Base-by-base conservation (phyloP, 2,329 filamentous ascomycete species). In the Bipolaris victoriae region DNA sequence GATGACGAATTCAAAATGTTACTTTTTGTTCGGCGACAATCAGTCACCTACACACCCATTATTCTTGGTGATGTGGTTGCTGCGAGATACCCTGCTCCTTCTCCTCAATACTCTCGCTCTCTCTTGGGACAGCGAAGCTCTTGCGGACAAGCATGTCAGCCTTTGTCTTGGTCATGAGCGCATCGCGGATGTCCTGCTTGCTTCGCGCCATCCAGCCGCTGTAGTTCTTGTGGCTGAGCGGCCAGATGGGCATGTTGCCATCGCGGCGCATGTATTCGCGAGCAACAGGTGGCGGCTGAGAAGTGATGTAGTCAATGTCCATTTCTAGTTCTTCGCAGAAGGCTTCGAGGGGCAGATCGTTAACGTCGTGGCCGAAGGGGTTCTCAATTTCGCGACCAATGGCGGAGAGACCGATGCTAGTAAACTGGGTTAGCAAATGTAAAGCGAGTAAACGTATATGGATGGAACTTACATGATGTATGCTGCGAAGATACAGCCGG, bases 331-430 rank as follows among this genome's bases (percentile, higher is more conserved):
- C 89, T 36, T 88, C 83, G 77, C 91, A 95, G 80, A 88, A 96
- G 13, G 82, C 79, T 70, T 94, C 91, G 5, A 76, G 72, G 11
- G 72, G 72, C 13, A 76, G 79, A 74, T 95, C 91, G 72, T 95
- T 95, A 67, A 93, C 90, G 65, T 95, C 91, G 63, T 88, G 82
- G 57, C 91, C 91, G 74, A 95, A 95, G 15, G 91, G 91, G 72
- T 95, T 92, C 76, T 95, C 91, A 63, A 95, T 89, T 78, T 95
- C 91, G 65, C 86, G 86, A 39, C 91, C 91, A 67, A 95, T 94
- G 64, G 85, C 82, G 2, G 86, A 83, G 45, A 96, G 85, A 37
- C 90, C 90, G 62, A 95, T 85, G 74, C 54, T 57, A 31, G 33
- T 1, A 13, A 5, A n/a, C 6, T 3, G n/a, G n/a, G 20, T 9